Base-by-base conservation (phyloP, 768 basidiomycete species). In the Lanmaoa pseudosensibilis region DNA sequence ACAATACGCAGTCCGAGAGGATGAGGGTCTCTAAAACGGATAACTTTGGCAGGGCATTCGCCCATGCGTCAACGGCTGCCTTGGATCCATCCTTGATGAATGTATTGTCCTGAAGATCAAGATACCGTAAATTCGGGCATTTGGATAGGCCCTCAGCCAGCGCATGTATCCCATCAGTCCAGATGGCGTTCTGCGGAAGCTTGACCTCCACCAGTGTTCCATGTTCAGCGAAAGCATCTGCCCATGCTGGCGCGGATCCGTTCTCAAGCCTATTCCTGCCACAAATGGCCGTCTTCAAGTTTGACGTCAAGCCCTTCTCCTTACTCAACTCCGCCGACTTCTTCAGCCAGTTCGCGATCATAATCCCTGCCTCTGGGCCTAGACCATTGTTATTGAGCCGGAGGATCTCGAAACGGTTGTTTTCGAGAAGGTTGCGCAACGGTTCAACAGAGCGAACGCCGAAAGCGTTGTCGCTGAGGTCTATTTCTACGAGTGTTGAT, bases 141-240 rank as follows among this genome's bases (percentile, higher is more conserved):
- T 85, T 78, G 13, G 84, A 71, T 33, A 99, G 73, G 5, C 94
- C 96, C 23, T 73, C 69, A 6, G 92, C 90, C 23, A 99, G 83
- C 12, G 84, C 82, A 10, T 80, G 81, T 66, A 96, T 89, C 5
- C 97, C 97, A 55, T 88, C 87, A 86, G 92, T 92, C 60, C 94
- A 81, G 64, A 99, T 98, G 5, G 96, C 97, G 67, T 99, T 98
- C 78, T 98, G 95, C n/a, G 92, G 90, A 86, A 98, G 88, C 55
- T 90, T 83, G 32, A 98, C 88, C 61, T 97, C 92, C 50, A 78
- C 78, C 33, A 99, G 81, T 7, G 84, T 85, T 8, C 83, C 86
- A 67, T 97, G 94, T 37, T 84, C 90, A 1, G 85, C 84, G 67
- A 96, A 96, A 5, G 96, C 95, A 38, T 85, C 82, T 1, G 92